Base-by-base conservation (phyloP, 2,329 filamentous ascomycete species). In the Lachnellula cervina region DNA sequence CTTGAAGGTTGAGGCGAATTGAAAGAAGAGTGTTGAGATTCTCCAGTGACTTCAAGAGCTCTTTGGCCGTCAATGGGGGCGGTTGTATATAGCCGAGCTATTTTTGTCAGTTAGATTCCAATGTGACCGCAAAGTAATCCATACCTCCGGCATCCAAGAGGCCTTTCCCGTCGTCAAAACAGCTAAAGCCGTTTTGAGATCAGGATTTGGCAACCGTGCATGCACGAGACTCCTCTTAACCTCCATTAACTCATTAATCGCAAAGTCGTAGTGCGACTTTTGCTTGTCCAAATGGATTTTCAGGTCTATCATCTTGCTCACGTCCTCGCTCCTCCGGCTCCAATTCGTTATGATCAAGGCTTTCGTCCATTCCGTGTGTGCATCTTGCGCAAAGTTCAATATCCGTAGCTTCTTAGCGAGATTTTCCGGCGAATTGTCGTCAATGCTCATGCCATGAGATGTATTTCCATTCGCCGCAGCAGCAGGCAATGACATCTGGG, bases 311-410 rank as follows among this genome's bases (percentile, higher is more conserved):
- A 97, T 79, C 71, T 88, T 90, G 74, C 87, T 88, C 64, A 97
- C 89, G 64, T 88, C 84, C 40, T 84, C 80, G 35, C 87, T 84
- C 70, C 89, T 87, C 67, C 88, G 82, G 69, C 88, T 89, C 94
- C 94, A 99, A 72, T 94, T 88, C 1, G 88, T 85, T 47, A 99
- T 86, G 21, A 99, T 90, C 19, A 97, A 78, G 7, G 92, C 82
- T 74, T 99, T 97, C 70, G 96, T 90, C 78, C 95, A 97, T 74
- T 90, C 90, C 32, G 87, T 84, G 67, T 96, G 87, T 66, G 88
- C 83, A 21, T 84, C 81, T 69, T 93, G 87, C 8, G 88, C 84
- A 73, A 94, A 96, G 44, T 88, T 83, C 57, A 96, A 73, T 52
- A 97, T 71, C 37, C 78, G 73, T 28, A 82, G 74, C 72, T 96